Evolutionary conservation across 148 eudicot genomes (phyloP).

Genomic region (Pharnaceum exiguum): DNA sequence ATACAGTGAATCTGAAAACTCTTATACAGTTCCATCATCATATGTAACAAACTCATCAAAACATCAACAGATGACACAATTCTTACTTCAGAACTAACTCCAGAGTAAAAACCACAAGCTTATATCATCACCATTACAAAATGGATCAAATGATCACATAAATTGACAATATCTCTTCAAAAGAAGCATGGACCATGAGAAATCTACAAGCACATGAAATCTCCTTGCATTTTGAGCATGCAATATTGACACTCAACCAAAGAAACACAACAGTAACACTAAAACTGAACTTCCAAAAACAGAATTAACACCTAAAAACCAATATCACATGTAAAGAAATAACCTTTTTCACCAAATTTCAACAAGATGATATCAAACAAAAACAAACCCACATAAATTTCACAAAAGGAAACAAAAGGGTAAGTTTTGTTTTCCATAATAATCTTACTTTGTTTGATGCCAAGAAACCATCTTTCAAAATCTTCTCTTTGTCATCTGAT

Average conservation of each 20-base stretch:
- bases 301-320: constrained; percentile 19
- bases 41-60: constrained; percentile 3
- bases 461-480: constrained; percentile 20
- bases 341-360: not conserved
- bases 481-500: constrained; percentile 26
- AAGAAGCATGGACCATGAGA: constrained; percentile 8
- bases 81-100: not conserved
- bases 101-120: constrained; percentile 10
- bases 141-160: not conserved
- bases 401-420: not conserved
- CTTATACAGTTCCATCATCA: not conserved
- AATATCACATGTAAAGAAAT: constrained; percentile 21
- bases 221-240: constrained; percentile 14
- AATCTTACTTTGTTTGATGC: constrained; percentile 21
- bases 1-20: not conserved
- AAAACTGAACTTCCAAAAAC: constrained; percentile 17
- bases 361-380: constrained; percentile 4
- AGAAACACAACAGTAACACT: constrained; percentile 4
- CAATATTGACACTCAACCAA: constrained; percentile 16
- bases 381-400: too few species aligned
- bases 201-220: constrained; percentile 4
- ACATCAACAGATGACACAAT: constrained; percentile 1
- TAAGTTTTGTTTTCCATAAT: not conserved
- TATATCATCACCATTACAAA: constrained; percentile 2
- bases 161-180: not conserved